A percentile compares a stretch with the other conserved stretches of the same genome.
These are phyloP conservation scores for Artomyces pyxidatus DNA, from an alignment of 768 basidiomycete genomes.

Conservation along the genomic window DNA sequence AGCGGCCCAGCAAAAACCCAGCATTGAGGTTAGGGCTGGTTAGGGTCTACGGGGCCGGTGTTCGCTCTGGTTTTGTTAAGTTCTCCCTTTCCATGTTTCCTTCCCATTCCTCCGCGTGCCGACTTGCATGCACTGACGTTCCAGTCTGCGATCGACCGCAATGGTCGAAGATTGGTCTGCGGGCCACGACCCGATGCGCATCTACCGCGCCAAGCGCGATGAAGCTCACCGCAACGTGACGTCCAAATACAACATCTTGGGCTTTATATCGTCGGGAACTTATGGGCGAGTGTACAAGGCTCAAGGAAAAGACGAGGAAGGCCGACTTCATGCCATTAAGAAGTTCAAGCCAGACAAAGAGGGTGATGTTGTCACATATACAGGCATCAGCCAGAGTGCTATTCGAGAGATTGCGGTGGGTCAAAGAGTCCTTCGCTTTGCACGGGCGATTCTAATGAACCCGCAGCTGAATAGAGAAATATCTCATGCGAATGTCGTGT, in stretches of 20 bases:
- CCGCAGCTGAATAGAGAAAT: conserved; percentile 81
- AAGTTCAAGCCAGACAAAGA: conserved; percentile 99
- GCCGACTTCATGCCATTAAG: conserved; percentile 87
- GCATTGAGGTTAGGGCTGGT: background rate
- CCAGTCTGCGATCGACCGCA: background rate
- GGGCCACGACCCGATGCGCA: conserved; percentile 81
- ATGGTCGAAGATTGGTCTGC: conserved; percentile 17
- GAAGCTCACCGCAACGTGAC: conserved; percentile 54
- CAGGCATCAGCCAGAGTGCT: conserved; percentile 96
- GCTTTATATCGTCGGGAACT: conserved; percentile 97
- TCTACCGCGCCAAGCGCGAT: conserved; percentile 78
- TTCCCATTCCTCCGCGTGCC: too few species aligned
- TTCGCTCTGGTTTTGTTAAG: too few species aligned
- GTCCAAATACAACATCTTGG: conserved; percentile 85
- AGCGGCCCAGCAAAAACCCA: too few species aligned
- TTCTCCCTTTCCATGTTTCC: too few species aligned
- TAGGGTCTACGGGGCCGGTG: too few species aligned
- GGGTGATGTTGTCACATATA: conserved; percentile 91
- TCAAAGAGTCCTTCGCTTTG: conserved; percentile 11
- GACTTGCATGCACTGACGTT: background rate
- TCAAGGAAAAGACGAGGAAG: conserved; percentile 61
- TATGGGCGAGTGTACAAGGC: conserved; percentile 99
- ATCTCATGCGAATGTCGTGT: conserved; percentile 83
- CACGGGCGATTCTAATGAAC: conserved; percentile 11
- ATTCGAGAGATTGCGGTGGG: conserved; percentile 92